A percentile compares a stretch with the other conserved stretches of the same genome.
phyloP scores from a whole-genome alignment of 2,329 filamentous ascomycete genomes.

The Alternaria viburni region DNA sequence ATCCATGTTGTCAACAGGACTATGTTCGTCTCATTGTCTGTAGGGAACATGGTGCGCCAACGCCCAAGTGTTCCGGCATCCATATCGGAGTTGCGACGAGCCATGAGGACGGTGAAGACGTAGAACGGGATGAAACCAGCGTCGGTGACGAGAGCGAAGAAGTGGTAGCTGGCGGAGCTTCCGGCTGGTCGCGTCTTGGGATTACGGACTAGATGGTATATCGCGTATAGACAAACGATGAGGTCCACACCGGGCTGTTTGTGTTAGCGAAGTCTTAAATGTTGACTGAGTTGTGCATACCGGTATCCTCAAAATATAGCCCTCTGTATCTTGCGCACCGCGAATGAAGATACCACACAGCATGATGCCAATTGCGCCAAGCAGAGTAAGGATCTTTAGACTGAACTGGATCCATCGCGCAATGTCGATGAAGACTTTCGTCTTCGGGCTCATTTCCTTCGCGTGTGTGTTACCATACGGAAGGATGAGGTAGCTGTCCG shows the following conservation, averaged over 20 bases:
- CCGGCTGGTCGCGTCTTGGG: conserved; percentile 74
- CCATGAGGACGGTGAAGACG: conserved; percentile 63
- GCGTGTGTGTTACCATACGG: conserved; percentile 67
- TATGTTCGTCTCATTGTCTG: conserved; percentile 61
- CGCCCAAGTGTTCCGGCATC: conserved; percentile 51
- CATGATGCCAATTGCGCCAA: conserved; percentile 74
- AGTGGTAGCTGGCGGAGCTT: conserved; percentile 86
- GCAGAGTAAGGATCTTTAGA: conserved; percentile 69
- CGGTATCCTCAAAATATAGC: conserved; percentile 78
- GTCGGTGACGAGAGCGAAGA: conserved; percentile 81
- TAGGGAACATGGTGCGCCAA: conserved; percentile 74
- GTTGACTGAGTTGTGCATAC: conserved; percentile 58
- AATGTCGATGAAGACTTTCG: conserved; percentile 74
- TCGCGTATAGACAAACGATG: conserved; percentile 74
- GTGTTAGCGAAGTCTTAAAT: conserved; percentile 19
- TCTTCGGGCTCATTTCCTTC: conserved; percentile 70
- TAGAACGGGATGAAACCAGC: conserved; percentile 68
- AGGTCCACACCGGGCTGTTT: conserved; percentile 75
- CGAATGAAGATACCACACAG: conserved; percentile 79
- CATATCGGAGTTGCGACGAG: conserved; percentile 60
- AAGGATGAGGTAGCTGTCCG: conserved; percentile 74
- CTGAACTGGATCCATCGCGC: conserved; percentile 72
- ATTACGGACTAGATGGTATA: conserved; percentile 78
- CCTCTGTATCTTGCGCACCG: conserved; percentile 66
- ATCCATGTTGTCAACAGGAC: conserved; percentile 74